phyloP scores from a whole-genome alignment of 73 alveolate species.

The Paramecium biaurelia region DNA sequence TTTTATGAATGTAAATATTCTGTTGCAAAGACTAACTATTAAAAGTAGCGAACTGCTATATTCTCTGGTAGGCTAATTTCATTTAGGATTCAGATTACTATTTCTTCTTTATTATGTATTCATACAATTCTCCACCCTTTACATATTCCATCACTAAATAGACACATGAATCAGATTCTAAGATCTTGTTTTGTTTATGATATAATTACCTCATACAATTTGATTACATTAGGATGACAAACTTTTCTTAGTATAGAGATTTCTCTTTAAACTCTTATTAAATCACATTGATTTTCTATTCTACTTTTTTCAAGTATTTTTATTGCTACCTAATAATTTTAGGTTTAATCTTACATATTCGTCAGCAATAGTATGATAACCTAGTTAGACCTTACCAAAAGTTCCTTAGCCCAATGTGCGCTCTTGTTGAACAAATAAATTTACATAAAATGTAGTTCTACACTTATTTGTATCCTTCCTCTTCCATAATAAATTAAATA shows the following conservation, averaged over 20 bases:
- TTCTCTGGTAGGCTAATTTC: background rate
- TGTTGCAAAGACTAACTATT: slow-evolving; percentile 55
- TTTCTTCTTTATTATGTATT: slow-evolving; percentile 68
- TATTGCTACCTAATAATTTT: slow-evolving; percentile 40
- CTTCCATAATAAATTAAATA: background rate
- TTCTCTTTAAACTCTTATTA: slow-evolving; percentile 56
- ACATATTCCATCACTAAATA: slow-evolving; percentile 85
- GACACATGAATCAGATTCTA: slow-evolving; percentile 72
- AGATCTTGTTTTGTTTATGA: background rate
- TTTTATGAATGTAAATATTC: slow-evolving; percentile 70
- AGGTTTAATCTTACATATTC: background rate
- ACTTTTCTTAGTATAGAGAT: slow-evolving; percentile 9
- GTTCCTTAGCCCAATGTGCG: slow-evolving; percentile 42
- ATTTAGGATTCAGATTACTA: background rate
- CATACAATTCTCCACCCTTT: slow-evolving; percentile 86
- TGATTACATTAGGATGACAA: slow-evolving; percentile 19
- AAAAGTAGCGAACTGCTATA: background rate
- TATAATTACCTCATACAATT: slow-evolving; percentile 50
- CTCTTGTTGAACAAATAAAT: background rate
- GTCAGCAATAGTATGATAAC: background rate
- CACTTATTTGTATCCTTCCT: background rate
- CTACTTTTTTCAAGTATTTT: slow-evolving; percentile 50
- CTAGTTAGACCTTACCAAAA: slow-evolving; percentile 37
- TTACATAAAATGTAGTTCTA: background rate
- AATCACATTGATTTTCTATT: slow-evolving; percentile 43